These are phyloP conservation scores for Fusarium sacchari DNA, from an alignment of 2,329 filamentous ascomycete species.

Conservation along the genomic window DNA sequence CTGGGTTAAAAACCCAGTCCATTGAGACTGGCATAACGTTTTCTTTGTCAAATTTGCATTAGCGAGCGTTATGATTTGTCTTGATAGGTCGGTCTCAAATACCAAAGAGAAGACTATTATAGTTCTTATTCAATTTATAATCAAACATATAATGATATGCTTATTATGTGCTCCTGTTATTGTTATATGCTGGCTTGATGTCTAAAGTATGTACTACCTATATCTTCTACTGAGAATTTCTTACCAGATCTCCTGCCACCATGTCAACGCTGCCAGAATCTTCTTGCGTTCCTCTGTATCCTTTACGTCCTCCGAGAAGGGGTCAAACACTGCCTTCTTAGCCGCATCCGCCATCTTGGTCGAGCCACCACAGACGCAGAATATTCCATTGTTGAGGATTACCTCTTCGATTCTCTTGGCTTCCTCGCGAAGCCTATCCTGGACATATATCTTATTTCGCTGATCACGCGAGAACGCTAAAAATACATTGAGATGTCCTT, in stretches of 20 bases:
- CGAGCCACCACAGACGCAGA: constrained; percentile 66
- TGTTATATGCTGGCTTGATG: neutral
- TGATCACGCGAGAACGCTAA: constrained; percentile 62
- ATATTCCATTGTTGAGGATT: constrained; percentile 55
- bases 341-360: constrained; percentile 68
- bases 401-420: constrained; percentile 46
- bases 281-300: constrained; percentile 53
- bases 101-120: neutral
- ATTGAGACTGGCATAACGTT: neutral
- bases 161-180: neutral
- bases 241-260: constrained; percentile 71
- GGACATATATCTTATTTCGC: constrained; percentile 64
- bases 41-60: constrained; percentile 4
- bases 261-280: constrained; percentile 51
- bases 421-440: constrained; percentile 62
- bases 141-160: neutral
- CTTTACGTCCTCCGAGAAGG: constrained; percentile 52
- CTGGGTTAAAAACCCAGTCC: neutral
- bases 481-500: constrained; percentile 47
- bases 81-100: neutral
- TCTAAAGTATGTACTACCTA: neutral
- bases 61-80: constrained; percentile 27
- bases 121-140: neutral
- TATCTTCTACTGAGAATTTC: neutral
- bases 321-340: constrained; percentile 61